Conservation (phyloP, 73 alveolate genomes). For the Paramecium bursaria region DNA sequence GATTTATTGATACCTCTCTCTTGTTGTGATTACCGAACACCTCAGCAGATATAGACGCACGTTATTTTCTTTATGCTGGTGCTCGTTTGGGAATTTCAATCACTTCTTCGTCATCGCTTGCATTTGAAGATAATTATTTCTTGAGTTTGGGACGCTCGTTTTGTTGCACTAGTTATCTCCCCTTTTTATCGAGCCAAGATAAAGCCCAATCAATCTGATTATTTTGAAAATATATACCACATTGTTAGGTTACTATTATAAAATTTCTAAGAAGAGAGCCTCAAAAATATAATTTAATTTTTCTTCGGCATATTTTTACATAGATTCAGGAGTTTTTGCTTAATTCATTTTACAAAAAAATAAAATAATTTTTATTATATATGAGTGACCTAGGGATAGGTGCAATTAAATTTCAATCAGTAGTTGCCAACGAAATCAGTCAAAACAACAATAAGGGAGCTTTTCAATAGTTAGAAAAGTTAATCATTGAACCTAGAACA, state of each 20-base stretch:
- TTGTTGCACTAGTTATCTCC: conserved; percentile 13
- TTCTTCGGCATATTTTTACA: conserved; percentile 45
- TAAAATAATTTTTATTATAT: background rate
- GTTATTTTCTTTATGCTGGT: conserved; percentile 50
- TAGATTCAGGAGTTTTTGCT: conserved; percentile 1
- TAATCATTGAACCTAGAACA: conserved; percentile 40
- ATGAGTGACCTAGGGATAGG: background rate
- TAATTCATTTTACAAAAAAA: background rate
- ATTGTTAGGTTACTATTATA: conserved; percentile 36
- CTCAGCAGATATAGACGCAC: conserved; percentile 94
- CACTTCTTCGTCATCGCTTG: conserved; percentile 19
- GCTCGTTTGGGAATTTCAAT: conserved; percentile 60
- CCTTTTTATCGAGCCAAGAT: conserved; percentile 38
- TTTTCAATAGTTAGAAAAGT: background rate
- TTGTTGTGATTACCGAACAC: conserved; percentile 94
- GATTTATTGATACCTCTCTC: conserved; percentile 74
- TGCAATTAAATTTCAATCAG: background rate
- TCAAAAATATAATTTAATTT: background rate
- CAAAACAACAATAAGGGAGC: background rate
- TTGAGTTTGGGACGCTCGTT: background rate
- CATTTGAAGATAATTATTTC: conserved; percentile 6
- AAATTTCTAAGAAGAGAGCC: conserved; percentile 5
- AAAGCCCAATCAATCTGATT: conserved; percentile 50
- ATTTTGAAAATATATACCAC: background rate
- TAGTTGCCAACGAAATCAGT: background rate